phyloP scores from a whole-genome alignment of 2,329 filamentous ascomycete species.

The Pseudocercospora vitis region DNA sequence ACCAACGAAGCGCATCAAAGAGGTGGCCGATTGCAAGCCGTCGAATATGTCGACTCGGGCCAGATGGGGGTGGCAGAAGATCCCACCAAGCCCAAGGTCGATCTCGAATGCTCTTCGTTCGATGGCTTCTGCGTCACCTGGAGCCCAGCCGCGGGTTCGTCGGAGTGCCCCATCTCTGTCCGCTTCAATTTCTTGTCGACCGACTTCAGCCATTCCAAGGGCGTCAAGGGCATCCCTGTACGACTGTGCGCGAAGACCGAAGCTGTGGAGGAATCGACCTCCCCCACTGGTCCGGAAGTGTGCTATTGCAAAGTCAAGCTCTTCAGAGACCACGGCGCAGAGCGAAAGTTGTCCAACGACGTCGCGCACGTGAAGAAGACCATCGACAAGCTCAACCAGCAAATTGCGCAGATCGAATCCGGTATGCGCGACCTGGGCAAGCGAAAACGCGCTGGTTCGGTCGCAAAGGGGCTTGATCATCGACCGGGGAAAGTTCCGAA shows the following conservation, averaged over 20 bases:
- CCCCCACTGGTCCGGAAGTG: constrained; percentile 58
- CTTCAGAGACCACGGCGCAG: constrained; percentile 92
- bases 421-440: constrained; percentile 62
- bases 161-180: constrained; percentile 83
- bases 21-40: constrained; percentile 87
- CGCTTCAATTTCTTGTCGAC: constrained; percentile 98
- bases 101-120: constrained; percentile 68
- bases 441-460: constrained; percentile 58
- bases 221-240: constrained; percentile 95
- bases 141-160: constrained; percentile 65
- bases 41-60: constrained; percentile 79
- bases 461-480: constrained; percentile 51
- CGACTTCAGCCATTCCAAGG: constrained; percentile 98
- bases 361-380: constrained; percentile 93
- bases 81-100: constrained; percentile 47
- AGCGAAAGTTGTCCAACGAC: constrained; percentile 92
- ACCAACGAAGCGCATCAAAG: constrained; percentile 92
- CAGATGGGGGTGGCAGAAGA: constrained; percentile 56
- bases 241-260: constrained; percentile 89
- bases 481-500: constrained; percentile 80
- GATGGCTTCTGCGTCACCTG: constrained; percentile 92
- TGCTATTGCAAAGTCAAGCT: constrained; percentile 97
- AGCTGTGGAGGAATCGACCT: constrained; percentile 48
- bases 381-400: constrained; percentile 93
- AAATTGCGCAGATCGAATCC: constrained; percentile 73